Percentiles rank a stretch among this genome's conserved stretches.
Evolutionary conservation across 1,284 basidiomycete species (phyloP).

Genomic region (Boletus sp.): DNA sequence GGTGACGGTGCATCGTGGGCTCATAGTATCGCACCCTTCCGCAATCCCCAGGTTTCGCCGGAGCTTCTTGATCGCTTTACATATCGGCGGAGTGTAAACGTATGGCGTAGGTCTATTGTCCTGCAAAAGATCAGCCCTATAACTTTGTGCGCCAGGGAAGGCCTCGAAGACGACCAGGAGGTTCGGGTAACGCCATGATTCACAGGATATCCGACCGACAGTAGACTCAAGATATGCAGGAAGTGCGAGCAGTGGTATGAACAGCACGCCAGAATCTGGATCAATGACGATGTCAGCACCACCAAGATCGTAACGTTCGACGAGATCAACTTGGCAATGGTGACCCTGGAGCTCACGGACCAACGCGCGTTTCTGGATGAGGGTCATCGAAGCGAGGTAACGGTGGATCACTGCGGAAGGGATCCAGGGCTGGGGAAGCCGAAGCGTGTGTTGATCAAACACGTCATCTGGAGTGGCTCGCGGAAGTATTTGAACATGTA

Average conservation of each 20-base stretch:
- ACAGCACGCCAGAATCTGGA: slow-evolving; percentile 57
- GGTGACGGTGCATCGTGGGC: slow-evolving; percentile 44
- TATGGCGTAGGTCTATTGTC: slow-evolving; percentile 27
- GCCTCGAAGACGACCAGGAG: slow-evolving; percentile 68
- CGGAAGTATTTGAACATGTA: slow-evolving; percentile 20
- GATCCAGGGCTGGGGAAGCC: slow-evolving; percentile 43
- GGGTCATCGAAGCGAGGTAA: slow-evolving; percentile 66
- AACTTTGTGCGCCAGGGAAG: slow-evolving; percentile 52
- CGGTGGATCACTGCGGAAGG: slow-evolving; percentile 50
- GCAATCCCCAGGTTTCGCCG: slow-evolving; percentile 61
- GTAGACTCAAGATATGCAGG: slow-evolving; percentile 52
- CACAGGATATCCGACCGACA: slow-evolving; percentile 35
- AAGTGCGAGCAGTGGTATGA: slow-evolving; percentile 58
- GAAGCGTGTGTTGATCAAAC: slow-evolving; percentile 52
- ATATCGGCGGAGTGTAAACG: slow-evolving; percentile 63
- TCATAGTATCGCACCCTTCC: slow-evolving; percentile 57
- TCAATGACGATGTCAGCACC: slow-evolving; percentile 64
- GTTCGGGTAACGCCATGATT: slow-evolving; percentile 60
- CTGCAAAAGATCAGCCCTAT: slow-evolving; percentile 24
- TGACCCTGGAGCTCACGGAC: slow-evolving; percentile 51
- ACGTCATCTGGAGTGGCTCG: slow-evolving; percentile 46
- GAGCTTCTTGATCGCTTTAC: slow-evolving; percentile 68
- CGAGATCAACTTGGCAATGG: slow-evolving; percentile 53
- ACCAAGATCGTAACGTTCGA: slow-evolving; percentile 61
- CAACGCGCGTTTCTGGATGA: slow-evolving; percentile 68